These are phyloP conservation scores for Leishmania tropica DNA, from an alignment of 208 protist species.

Conservation along the genomic window DNA sequence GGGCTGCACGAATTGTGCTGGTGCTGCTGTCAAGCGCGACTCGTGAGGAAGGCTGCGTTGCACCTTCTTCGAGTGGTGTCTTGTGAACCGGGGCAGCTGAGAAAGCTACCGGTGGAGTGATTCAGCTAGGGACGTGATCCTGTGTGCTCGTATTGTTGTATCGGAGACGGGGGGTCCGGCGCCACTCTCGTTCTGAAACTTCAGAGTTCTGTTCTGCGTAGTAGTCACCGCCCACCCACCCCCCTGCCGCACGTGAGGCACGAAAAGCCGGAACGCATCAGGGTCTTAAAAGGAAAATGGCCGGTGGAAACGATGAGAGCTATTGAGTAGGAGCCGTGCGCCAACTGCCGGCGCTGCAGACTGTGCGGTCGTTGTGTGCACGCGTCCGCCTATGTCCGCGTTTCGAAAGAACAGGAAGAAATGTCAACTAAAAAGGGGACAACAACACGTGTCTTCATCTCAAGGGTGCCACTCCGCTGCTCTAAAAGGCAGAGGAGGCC, in stretches of 20 bases:
- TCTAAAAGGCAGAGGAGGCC: neutral
- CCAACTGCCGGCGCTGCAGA: neutral
- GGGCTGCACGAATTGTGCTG: neutral
- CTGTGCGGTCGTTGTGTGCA: neutral
- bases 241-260: too few relatives aligned
- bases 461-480: neutral
- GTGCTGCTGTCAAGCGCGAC: neutral
- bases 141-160: neutral
- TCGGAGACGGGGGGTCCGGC: neutral
- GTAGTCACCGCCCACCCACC: neutral
- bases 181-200: neutral
- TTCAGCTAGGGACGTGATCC: neutral
- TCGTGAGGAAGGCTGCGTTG: neutral
- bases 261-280: neutral
- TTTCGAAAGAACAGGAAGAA: neutral
- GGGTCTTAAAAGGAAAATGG: too few relatives aligned
- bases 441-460: neutral
- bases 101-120: neutral
- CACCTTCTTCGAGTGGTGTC: neutral
- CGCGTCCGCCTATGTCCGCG: too few relatives aligned
- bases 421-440: neutral
- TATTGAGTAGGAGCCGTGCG: neutral
- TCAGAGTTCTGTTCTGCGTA: neutral
- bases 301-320: neutral
- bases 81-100: neutral